Conservation (phyloP, 2,329 filamentous ascomycete genomes). For the Ophiosphaerella korrae region DNA sequence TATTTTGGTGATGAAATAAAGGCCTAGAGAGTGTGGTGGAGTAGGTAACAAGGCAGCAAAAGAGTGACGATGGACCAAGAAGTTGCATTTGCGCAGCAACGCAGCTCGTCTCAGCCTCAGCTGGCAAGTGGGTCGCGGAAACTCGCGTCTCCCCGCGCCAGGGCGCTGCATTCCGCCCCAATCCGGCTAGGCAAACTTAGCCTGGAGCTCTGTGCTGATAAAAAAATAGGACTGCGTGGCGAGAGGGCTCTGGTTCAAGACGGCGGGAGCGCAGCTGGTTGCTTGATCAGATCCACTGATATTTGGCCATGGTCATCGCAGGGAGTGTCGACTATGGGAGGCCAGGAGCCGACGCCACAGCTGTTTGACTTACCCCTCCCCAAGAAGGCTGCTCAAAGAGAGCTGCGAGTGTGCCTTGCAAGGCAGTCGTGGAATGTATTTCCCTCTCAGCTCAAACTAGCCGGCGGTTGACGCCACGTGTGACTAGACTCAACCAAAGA, state of each 20-base stretch:
- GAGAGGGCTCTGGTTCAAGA: neutral
- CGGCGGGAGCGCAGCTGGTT: neutral
- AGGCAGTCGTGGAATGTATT: neutral
- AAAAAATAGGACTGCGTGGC: too few relatives aligned
- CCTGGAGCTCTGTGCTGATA: too few relatives aligned
- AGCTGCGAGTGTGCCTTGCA: conserved; percentile 1
- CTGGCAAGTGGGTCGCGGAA: conserved; percentile 12
- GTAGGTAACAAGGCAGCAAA: conserved; percentile 3
- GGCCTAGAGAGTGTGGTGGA: neutral
- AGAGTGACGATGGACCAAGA: conserved; percentile 2
- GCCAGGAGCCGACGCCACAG: too few relatives aligned
- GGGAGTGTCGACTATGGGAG: neutral
- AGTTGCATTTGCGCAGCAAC: conserved; percentile 5
- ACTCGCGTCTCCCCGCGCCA: conserved; percentile 8
- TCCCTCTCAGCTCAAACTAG: conserved; percentile 5
- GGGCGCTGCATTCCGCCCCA: neutral
- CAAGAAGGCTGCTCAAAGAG: too few relatives aligned
- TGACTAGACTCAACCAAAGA: too few relatives aligned
- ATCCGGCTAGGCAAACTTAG: too few relatives aligned
- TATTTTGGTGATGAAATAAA: neutral
- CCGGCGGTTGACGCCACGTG: too few relatives aligned
- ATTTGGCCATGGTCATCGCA: neutral
- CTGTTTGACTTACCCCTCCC: too few relatives aligned
- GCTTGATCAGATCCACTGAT: too few relatives aligned
- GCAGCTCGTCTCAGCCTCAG: conserved; percentile 22